phyloP scores from a whole-genome alignment of 805 yeast species.

The Grigorovia humatica region DNA sequence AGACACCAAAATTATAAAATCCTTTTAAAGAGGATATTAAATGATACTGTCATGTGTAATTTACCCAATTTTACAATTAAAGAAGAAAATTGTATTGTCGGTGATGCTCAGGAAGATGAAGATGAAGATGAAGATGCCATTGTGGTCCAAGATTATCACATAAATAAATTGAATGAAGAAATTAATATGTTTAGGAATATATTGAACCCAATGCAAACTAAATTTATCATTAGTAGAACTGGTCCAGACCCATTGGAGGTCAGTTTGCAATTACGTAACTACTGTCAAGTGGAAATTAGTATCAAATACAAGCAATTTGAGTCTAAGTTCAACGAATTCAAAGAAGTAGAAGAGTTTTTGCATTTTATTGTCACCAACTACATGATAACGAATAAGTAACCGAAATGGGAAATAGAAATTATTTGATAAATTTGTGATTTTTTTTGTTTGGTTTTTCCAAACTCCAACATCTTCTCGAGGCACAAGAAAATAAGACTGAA shows the following conservation, averaged over 20 bases:
- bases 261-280: constrained; percentile 22
- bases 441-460: too few relatives aligned
- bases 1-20: constrained; percentile 25
- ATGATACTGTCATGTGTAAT: constrained; percentile 17
- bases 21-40: constrained; percentile 20
- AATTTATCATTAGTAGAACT: constrained; percentile 9
- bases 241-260: constrained; percentile 10
- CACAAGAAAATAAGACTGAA: neutral
- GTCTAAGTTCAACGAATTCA: constrained; percentile 25
- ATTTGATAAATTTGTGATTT: neutral
- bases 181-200: constrained; percentile 17
- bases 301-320: constrained; percentile 19
- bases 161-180: constrained; percentile 17
- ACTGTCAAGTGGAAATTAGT: constrained; percentile 22
- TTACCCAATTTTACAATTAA: constrained; percentile 11
- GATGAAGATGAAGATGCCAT: neutral
- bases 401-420: neutral
- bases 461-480: too few relatives aligned
- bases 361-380: constrained; percentile 25
- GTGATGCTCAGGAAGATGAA: neutral
- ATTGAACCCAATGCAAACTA: constrained; percentile 15
- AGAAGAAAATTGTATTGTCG: neutral
- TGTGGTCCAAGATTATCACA: constrained; percentile 18
- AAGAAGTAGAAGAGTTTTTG: constrained; percentile 27
- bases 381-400: constrained; percentile 1